Base-by-base conservation (phyloP, 768 basidiomycete genomes). In the Amanita pallidorosea region DNA sequence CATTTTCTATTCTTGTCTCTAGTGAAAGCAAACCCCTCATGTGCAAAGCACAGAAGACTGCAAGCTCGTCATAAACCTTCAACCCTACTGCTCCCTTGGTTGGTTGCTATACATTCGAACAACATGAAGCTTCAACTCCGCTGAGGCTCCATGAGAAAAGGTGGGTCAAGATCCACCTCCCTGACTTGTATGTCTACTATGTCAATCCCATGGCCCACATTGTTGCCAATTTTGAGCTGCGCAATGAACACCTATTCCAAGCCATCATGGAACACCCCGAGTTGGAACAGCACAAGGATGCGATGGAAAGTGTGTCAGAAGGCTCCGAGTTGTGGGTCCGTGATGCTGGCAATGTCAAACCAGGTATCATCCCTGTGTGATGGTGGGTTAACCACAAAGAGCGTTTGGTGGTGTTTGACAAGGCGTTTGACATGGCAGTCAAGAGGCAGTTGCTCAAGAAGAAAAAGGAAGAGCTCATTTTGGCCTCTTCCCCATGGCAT, bases 81-180 rank as follows among this genome's bases (percentile, higher is more conserved):
- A n/a, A n/a, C n/a, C n/a, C n/a, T n/a, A n/a, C n/a, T n/a, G n/a
- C n/a, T n/a, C n/a, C n/a, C n/a, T n/a, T n/a, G n/a, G n/a, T n/a
- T n/a, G n/a, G n/a, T n/a, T n/a, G n/a, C n/a, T n/a, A n/a, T n/a
- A n/a, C n/a, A n/a, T n/a, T n/a, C n/a, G n/a, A n/a, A n/a, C n/a
- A n/a, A n/a, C 38, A 41, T 23, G n/a, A 20, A 27, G 8, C 20
- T 44, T 27, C 34, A 17, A 50, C 62, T 61, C 17, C 55, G 58
- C 47, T 58, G 61, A 65, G 67, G 2, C 66, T 77, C 4, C 72
- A 72, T 55, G 70, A 75, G 9, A 73, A 81, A 15, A 88, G 88
- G 3, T 90, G 88, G 87, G 70, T 77, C 45, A 84, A 83, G 58
- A 79, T 85, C 60, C 70, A 75, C 20, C 76, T 91, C n/a, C 88